Evolutionary conservation across 192 early-diverging fungal genomes (phyloP).

Genomic region (Umbelopsis sp.): DNA sequence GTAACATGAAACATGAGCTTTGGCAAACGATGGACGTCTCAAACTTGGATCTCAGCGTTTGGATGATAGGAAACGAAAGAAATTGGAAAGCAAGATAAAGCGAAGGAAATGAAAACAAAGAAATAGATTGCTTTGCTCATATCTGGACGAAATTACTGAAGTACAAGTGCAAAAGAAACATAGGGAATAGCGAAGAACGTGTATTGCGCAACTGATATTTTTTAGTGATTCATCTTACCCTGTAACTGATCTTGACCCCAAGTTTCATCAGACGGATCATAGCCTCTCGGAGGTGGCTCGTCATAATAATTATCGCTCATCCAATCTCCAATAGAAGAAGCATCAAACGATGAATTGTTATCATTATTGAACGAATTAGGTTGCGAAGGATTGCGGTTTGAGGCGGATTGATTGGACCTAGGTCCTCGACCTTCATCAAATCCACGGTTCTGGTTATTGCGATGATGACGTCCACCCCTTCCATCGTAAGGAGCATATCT

Average conservation of each 20-base stretch:
- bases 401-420: neutral
- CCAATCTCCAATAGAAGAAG: conserved; percentile 15
- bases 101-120: neutral
- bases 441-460: neutral
- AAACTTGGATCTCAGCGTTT: conserved; percentile 4
- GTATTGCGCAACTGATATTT: neutral
- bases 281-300: conserved; percentile 12
- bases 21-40: neutral
- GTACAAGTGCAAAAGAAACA: neutral
- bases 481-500: conserved; percentile 15
- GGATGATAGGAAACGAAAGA: neutral
- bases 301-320: conserved; percentile 20
- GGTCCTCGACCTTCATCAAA: conserved; percentile 1
- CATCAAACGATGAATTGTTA: conserved; percentile 12
- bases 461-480: conserved; percentile 9
- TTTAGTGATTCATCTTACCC: neutral
- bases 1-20: neutral
- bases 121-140: neutral
- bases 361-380: neutral
- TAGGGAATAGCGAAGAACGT: neutral
- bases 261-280: conserved; percentile 15
- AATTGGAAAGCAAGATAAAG: neutral
- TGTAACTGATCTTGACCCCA: conserved; percentile 16
- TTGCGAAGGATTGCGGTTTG: neutral
- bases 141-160: neutral